Percentiles rank a stretch among this genome's conserved stretches.
phyloP scores from a whole-genome alignment of 2,329 filamentous ascomycete species.

The Tolypocladium tropicale region DNA sequence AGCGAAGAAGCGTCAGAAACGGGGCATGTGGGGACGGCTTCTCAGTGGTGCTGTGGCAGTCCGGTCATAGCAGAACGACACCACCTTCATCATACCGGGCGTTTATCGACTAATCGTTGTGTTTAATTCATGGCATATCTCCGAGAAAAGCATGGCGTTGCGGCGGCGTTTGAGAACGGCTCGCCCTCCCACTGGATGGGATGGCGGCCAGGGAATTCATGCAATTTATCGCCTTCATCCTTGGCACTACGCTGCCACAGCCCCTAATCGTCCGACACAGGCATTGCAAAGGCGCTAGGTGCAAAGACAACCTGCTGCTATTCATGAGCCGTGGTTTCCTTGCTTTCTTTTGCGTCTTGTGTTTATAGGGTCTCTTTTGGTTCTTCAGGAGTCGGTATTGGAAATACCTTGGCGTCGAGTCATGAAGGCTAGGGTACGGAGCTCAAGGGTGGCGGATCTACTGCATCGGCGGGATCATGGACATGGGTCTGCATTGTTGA shows the following conservation, averaged over 20 bases:
- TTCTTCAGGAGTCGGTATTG: background rate
- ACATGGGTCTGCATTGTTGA: background rate
- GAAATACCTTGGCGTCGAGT: background rate
- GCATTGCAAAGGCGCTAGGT: constrained; percentile 2
- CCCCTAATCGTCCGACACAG: constrained; percentile 3
- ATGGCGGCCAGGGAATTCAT: background rate
- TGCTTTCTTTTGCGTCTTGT: background rate
- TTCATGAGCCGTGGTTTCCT: background rate
- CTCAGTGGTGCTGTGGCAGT: constrained; percentile 34
- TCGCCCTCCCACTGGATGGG: background rate
- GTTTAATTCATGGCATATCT: background rate
- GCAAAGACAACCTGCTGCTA: background rate
- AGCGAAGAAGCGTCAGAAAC: constrained; percentile 37
- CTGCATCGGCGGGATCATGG: background rate
- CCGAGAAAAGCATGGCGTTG: constrained; percentile 8
- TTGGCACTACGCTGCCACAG: background rate
- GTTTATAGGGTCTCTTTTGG: background rate
- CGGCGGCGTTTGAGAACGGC: background rate
- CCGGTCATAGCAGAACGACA: constrained; percentile 15
- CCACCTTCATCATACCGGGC: background rate
- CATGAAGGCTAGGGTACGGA: background rate
- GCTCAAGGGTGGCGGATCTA: background rate
- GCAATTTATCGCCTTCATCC: background rate
- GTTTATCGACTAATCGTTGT: background rate
- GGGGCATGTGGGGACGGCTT: constrained; percentile 43